Percentiles rank a stretch among this genome's conserved stretches.
Conservation (phyloP, 2,329 filamentous ascomycete genomes). For the Trichoderma gracile region DNA sequence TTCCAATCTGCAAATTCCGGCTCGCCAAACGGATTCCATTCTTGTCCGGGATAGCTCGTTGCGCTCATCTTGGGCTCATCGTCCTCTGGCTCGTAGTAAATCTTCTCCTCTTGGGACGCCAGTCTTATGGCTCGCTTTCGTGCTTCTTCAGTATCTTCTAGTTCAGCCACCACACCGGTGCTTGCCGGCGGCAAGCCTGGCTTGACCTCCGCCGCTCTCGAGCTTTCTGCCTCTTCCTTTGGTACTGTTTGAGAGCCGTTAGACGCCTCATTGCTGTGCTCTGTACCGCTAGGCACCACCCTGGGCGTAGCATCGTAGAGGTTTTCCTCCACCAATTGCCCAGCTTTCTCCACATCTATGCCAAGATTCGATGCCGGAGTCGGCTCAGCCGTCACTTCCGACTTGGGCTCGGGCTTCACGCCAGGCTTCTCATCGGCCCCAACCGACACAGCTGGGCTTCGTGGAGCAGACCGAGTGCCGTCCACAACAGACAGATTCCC, state of each 20-base stretch:
- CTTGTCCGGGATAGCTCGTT: constrained; percentile 69
- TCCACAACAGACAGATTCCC: constrained; percentile 1
- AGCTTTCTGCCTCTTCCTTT: constrained; percentile 15
- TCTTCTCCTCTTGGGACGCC: constrained; percentile 56
- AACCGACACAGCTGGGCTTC: constrained; percentile 9
- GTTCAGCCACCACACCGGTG: constrained; percentile 36
- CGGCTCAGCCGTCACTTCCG: background rate
- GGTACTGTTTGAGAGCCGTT: constrained; percentile 10
- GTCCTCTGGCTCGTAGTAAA: constrained; percentile 44
- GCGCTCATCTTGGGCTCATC: constrained; percentile 61
- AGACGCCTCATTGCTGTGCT: background rate
- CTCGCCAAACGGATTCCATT: constrained; percentile 62
- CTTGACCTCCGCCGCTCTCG: constrained; percentile 14
- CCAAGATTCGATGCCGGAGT: background rate
- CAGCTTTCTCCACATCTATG: constrained; percentile 25
- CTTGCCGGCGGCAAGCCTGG: constrained; percentile 23
- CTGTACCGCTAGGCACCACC: constrained; percentile 16
- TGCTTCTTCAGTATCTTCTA: constrained; percentile 47
- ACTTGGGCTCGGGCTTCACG: background rate
- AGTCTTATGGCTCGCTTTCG: constrained; percentile 48
- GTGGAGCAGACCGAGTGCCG: background rate
- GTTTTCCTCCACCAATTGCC: constrained; percentile 34
- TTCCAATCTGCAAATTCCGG: constrained; percentile 34
- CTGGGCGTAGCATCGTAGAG: constrained; percentile 41
- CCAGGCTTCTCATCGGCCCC: constrained; percentile 18